Percentiles rank a stretch among this genome's conserved stretches.
phyloP scores from a whole-genome alignment of 306 rosid species.

The Nissolia schottii region DNA sequence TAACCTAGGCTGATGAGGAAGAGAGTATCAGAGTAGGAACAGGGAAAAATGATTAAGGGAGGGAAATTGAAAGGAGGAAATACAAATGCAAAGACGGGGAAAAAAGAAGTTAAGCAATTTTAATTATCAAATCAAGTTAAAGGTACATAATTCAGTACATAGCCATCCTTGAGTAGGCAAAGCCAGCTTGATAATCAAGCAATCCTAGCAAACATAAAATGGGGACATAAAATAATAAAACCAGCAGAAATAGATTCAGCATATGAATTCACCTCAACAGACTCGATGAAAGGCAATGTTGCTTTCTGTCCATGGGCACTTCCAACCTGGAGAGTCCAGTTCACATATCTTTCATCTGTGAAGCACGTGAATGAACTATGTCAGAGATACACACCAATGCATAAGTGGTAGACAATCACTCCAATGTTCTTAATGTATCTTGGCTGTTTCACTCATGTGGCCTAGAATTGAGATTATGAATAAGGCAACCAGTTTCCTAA shows the following conservation, averaged over 20 bases:
- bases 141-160: not conserved
- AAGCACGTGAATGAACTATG: constrained; percentile 29
- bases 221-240: constrained; percentile 1
- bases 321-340: constrained; percentile 86
- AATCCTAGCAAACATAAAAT: not conserved
- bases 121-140: not conserved
- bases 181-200: not conserved
- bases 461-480: constrained; percentile 7
- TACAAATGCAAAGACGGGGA: not conserved
- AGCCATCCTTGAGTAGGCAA: not conserved
- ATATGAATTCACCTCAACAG: constrained; percentile 70
- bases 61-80: not conserved
- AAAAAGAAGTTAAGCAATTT: constrained; percentile 8
- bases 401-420: not conserved
- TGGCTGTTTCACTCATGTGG: not conserved
- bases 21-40: not conserved
- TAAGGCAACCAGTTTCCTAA: not conserved
- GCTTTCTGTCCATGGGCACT: constrained; percentile 84
- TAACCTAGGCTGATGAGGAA: not conserved
- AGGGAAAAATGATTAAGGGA: not conserved
- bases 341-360: constrained; percentile 79
- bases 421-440: not conserved
- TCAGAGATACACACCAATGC: constrained; percentile 29
- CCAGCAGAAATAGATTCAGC: constrained; percentile 21
- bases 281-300: constrained; percentile 70